These are phyloP conservation scores for Hypoxylon lienhwacheense DNA, from an alignment of 495 filamentous ascomycete species.

Conservation along the genomic window DNA sequence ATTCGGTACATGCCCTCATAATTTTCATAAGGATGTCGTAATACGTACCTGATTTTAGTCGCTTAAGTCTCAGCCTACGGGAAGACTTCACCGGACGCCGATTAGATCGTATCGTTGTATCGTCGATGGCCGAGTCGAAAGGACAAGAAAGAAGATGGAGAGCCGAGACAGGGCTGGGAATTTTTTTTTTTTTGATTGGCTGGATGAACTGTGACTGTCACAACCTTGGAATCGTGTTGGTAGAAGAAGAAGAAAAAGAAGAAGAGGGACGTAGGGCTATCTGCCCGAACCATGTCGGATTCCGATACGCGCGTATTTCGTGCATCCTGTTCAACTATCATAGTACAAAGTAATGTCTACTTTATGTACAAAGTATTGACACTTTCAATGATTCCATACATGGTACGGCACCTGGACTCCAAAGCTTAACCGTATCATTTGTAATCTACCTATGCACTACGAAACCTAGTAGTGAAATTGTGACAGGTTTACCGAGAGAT, in stretches of 20 bases:
- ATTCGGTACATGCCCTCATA: slow-evolving; percentile 21
- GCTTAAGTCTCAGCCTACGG: too few relatives aligned
- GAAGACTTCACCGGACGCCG: slow-evolving; percentile 17
- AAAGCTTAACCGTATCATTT: too few relatives aligned
- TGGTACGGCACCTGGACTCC: too few relatives aligned
- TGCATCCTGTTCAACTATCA: too few relatives aligned
- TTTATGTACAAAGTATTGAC: not conserved
- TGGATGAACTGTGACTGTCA: slow-evolving; percentile 19
- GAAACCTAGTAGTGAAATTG: too few relatives aligned
- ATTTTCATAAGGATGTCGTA: slow-evolving; percentile 20
- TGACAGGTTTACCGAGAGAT: too few relatives aligned
- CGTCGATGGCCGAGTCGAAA: slow-evolving; percentile 13
- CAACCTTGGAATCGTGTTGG: slow-evolving; percentile 26
- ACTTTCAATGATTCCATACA: not conserved
- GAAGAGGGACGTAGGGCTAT: not conserved
- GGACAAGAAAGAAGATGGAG: slow-evolving; percentile 17
- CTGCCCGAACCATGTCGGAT: slow-evolving; percentile 5
- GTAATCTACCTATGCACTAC: too few relatives aligned
- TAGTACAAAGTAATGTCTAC: too few relatives aligned
- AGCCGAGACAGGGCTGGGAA: not conserved
- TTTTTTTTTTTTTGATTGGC: too few relatives aligned
- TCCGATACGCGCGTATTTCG: not conserved
- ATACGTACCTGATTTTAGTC: slow-evolving; percentile 9
- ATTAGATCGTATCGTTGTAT: slow-evolving; percentile 19
- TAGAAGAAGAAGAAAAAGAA: too few relatives aligned